Conservation (phyloP, 108 stramenopile genomes). For the Aurantiochytrium sp. region DNA sequence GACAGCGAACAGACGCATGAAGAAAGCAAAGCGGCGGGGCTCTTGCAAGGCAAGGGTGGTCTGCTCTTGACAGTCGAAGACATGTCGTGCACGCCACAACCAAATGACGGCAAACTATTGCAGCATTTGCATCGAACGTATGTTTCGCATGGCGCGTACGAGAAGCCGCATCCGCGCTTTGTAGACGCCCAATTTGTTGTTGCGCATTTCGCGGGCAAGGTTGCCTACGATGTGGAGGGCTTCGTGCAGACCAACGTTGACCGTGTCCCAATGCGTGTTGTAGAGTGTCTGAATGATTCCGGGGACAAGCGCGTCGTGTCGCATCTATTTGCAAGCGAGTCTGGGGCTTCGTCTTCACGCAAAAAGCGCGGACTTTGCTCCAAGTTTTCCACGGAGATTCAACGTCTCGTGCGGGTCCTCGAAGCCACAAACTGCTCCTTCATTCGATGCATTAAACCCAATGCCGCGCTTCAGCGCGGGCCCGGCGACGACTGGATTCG, state of each 20-base stretch:
- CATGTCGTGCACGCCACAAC: slow-evolving; percentile 63
- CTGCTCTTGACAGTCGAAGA: slow-evolving; percentile 58
- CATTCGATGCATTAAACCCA: slow-evolving; percentile 96
- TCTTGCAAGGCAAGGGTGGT: not conserved
- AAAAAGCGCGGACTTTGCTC: not conserved
- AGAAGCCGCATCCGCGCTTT: not conserved
- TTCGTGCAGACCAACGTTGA: slow-evolving; percentile 54
- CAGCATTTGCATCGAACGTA: not conserved
- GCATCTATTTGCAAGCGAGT: not conserved
- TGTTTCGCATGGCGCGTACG: not conserved
- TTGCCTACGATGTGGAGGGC: slow-evolving; percentile 30
- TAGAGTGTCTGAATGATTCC: not conserved
- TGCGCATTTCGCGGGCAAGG: slow-evolving; percentile 39
- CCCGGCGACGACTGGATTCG: not conserved
- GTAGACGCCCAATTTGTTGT: slow-evolving; percentile 22
- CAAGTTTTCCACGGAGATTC: slow-evolving; percentile 68
- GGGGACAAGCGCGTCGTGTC: not conserved
- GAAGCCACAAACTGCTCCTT: slow-evolving; percentile 86
- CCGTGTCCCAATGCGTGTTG: not conserved
- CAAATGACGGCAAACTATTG: slow-evolving; percentile 49
- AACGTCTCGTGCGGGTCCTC: slow-evolving; percentile 68
- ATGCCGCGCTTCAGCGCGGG: slow-evolving; percentile 37
- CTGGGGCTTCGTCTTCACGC: not conserved
- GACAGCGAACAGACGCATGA: slow-evolving; percentile 88
- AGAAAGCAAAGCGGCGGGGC: slow-evolving; percentile 42